Conservation (phyloP, 2,329 filamentous ascomycete species). For the Neoarthrinium moseri region DNA sequence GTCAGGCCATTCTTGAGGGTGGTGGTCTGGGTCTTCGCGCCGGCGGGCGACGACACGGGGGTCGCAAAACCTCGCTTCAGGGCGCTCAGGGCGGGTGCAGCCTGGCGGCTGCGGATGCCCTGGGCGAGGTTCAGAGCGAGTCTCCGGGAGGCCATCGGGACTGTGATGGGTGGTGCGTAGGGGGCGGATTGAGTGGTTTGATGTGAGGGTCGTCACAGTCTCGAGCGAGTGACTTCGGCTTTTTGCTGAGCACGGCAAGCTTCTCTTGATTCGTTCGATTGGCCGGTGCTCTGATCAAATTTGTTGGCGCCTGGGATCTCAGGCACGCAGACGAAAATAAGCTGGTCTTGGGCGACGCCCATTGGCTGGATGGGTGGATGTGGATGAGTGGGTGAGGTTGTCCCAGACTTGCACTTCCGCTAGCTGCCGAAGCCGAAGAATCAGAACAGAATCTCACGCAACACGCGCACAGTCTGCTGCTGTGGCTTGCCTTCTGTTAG, state of each 20-base stretch:
- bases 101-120: slow-evolving; percentile 83
- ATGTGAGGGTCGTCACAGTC: slow-evolving; percentile 30
- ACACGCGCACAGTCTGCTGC: too few relatives aligned
- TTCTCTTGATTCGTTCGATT: too few relatives aligned
- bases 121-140: slow-evolving; percentile 92
- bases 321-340: slow-evolving; percentile 5
- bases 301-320: slow-evolving; percentile 20
- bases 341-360: slow-evolving; percentile 4
- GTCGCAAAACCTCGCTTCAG: slow-evolving; percentile 88
- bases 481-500: too few relatives aligned
- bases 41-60: slow-evolving; percentile 61
- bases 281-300: slow-evolving; percentile 6
- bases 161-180: slow-evolving; percentile 40
- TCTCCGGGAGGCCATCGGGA: slow-evolving; percentile 89
- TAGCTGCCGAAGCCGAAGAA: too few relatives aligned
- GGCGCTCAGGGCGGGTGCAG: slow-evolving; percentile 73
- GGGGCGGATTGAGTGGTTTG: slow-evolving; percentile 54
- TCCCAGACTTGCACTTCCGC: too few relatives aligned
- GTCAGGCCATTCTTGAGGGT: slow-evolving; percentile 98
- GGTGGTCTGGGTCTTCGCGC: slow-evolving; percentile 89
- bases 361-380: slow-evolving; percentile 9
- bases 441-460: too few relatives aligned
- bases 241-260: slow-evolving; percentile 7
- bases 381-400: too few relatives aligned
- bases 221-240: too few relatives aligned